Conservation (phyloP, 768 basidiomycete genomes). For the Boletus eberwhitei region DNA sequence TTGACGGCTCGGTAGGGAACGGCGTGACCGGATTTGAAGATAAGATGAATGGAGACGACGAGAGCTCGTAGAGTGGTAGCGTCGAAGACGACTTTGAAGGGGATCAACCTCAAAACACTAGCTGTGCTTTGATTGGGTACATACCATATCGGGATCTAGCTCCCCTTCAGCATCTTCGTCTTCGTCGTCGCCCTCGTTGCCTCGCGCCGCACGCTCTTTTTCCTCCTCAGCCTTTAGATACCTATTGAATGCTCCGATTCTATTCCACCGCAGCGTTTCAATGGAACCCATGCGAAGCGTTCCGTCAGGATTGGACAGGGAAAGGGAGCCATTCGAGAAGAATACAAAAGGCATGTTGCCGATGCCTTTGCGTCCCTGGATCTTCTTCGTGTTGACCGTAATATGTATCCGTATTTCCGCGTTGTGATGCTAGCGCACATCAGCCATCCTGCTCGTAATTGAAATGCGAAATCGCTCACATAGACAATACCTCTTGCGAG, state of each 20-base stretch:
- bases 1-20: constrained; percentile 25
- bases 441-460: neutral
- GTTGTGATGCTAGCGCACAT: constrained; percentile 47
- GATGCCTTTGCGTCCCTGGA: constrained; percentile 52
- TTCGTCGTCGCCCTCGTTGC: constrained; percentile 16
- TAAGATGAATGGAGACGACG: constrained; percentile 22
- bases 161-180: constrained; percentile 26
- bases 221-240: constrained; percentile 28
- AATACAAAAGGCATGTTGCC: constrained; percentile 66
- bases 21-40: constrained; percentile 32
- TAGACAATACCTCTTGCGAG: constrained; percentile 54
- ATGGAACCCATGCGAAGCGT: constrained; percentile 23
- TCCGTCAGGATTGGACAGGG: constrained; percentile 21
- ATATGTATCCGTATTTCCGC: constrained; percentile 56
- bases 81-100: constrained; percentile 25
- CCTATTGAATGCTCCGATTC: constrained; percentile 26
- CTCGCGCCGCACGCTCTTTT: constrained; percentile 21
- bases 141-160: constrained; percentile 28
- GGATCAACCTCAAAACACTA: neutral
- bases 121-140: neutral
- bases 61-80: constrained; percentile 24
- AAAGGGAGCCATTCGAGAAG: constrained; percentile 42
- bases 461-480: constrained; percentile 38
- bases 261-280: constrained; percentile 30
- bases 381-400: constrained; percentile 50